Conservation (phyloP, 352 stramenopile species). For the Lagenidium giganteum region DNA sequence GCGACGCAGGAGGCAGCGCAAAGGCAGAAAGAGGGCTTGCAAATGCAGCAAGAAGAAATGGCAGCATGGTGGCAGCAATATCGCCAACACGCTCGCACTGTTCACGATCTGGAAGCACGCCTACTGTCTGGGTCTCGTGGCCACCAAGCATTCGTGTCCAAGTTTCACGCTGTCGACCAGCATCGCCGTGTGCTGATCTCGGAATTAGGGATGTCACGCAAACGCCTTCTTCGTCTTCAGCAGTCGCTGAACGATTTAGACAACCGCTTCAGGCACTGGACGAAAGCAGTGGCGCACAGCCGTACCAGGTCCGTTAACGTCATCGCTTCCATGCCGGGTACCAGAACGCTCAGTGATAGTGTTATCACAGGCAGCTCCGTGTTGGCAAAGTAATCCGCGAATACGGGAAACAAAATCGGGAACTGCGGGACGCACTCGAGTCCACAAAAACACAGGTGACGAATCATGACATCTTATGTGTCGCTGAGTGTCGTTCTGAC, state of each 20-base stretch:
- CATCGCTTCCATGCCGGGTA: too few species aligned
- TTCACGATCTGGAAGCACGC: constrained; percentile 7
- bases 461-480: not conserved
- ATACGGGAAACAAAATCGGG: constrained; percentile 46
- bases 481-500: not conserved
- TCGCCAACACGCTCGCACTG: too few species aligned
- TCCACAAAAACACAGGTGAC: constrained; percentile 35
- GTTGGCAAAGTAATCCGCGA: constrained; percentile 39
- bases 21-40: constrained; percentile 4
- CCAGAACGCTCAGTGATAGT: constrained; percentile 17
- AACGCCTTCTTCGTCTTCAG: constrained; percentile 6
- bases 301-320: constrained; percentile 10
- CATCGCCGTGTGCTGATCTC: too few species aligned
- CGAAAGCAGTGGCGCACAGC: constrained; percentile 14
- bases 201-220: constrained; percentile 8
- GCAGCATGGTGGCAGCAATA: too few species aligned
- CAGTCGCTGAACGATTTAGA: constrained; percentile 7
- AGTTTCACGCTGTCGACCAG: too few species aligned
- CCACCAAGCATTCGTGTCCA: too few species aligned
- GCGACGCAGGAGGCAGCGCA: constrained; percentile 1
- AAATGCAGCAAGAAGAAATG: constrained; percentile 15
- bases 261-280: constrained; percentile 8
- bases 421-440: constrained; percentile 31
- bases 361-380: constrained; percentile 26
- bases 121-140: constrained; percentile 1